phyloP scores from a whole-genome alignment of 805 yeast genomes.

The Barnettozyma californica region DNA sequence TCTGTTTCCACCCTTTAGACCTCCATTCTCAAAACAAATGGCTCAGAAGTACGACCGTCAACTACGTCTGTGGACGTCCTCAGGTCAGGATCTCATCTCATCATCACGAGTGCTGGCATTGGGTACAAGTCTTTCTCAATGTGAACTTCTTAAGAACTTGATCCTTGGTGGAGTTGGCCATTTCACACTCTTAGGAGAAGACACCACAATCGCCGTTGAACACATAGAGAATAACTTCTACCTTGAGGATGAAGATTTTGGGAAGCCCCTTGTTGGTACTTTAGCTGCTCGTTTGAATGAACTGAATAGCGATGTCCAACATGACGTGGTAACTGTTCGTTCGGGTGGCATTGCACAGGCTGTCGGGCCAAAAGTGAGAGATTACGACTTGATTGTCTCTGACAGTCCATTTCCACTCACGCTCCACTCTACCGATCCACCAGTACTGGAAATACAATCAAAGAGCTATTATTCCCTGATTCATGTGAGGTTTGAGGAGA shows the following conservation, averaged over 20 bases:
- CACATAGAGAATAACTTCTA: conserved; percentile 64
- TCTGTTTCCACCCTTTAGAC: not conserved
- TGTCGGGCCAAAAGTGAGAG: conserved; percentile 31
- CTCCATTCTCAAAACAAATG: not conserved
- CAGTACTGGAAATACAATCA: conserved; percentile 41
- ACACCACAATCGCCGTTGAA: conserved; percentile 30
- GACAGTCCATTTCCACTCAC: conserved; percentile 28
- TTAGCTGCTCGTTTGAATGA: conserved; percentile 41
- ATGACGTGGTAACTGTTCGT: conserved; percentile 2
- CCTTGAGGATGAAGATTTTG: conserved; percentile 39
- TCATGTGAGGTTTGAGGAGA: conserved; percentile 29
- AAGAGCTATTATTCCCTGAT: conserved; percentile 60
- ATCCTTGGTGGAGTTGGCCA: conserved; percentile 70
- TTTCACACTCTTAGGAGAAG: conserved; percentile 53
- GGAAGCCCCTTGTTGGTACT: conserved; percentile 34
- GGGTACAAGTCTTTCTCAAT: conserved; percentile 7
- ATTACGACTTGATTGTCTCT: conserved; percentile 46
- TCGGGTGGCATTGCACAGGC: conserved; percentile 4
- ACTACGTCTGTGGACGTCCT: conserved; percentile 75
- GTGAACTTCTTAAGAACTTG: conserved; percentile 70
- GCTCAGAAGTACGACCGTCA: conserved; percentile 73
- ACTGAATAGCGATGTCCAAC: conserved; percentile 52
- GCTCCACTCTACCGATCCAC: conserved; percentile 42
- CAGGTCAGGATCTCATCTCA: conserved; percentile 50
- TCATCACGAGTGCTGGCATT: conserved; percentile 1